Evolutionary conservation across 2,329 filamentous ascomycete species (phyloP).

Genomic region (Paecilomyces fulvus): DNA sequence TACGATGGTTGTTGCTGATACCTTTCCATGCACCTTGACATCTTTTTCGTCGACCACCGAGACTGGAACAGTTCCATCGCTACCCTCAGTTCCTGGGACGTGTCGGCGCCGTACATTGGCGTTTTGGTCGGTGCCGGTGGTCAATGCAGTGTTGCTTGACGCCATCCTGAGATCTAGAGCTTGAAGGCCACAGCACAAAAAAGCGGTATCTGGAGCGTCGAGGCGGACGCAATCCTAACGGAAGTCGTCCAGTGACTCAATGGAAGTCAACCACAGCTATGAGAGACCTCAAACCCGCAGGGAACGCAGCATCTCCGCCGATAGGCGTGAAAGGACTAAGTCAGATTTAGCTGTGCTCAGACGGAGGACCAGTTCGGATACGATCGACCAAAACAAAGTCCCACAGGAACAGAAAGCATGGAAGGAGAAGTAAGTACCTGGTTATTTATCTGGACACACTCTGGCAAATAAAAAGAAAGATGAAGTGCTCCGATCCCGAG

Average conservation of each 20-base stretch:
- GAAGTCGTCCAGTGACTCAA: background rate
- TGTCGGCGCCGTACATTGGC: constrained; percentile 35
- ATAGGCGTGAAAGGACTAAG: background rate
- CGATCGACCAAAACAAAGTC: constrained; percentile 12
- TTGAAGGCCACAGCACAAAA: background rate
- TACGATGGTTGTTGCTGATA: background rate
- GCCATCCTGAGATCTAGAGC: constrained; percentile 17
- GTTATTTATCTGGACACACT: background rate
- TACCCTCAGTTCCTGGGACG: constrained; percentile 24
- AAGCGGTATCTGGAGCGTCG: background rate
- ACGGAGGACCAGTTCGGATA: background rate
- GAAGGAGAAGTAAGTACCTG: background rate
- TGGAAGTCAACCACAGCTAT: background rate
- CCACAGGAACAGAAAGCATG: constrained; percentile 8
- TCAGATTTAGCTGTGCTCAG: background rate
- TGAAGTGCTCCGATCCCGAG: constrained; percentile 1
- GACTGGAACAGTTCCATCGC: constrained; percentile 13
- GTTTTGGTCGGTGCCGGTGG: constrained; percentile 25
- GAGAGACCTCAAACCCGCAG: background rate
- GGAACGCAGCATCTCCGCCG: background rate
- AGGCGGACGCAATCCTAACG: background rate
- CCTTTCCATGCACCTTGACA: background rate
- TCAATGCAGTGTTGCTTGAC: constrained; percentile 22
- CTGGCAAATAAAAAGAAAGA: constrained; percentile 8
- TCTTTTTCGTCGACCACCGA: constrained; percentile 12